Base-by-base conservation (phyloP, 148 eudicot genomes). In the Talinum fruticosum region DNA sequence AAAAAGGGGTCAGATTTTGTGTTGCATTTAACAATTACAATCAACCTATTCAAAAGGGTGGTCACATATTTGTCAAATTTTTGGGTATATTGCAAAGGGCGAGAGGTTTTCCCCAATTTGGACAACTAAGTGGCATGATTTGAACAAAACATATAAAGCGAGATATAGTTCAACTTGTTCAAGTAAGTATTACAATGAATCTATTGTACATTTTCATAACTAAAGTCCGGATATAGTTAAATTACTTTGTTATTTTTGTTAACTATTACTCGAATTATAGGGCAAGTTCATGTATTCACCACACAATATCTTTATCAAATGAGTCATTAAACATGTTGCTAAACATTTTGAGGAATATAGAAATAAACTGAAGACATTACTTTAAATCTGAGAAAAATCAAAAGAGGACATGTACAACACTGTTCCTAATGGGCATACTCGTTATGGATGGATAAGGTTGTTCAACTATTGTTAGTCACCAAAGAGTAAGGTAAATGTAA, bases 41-140 rank as follows among this genome's bases (percentile, higher is more conserved):
- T 21, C 37, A 66, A 15, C 69, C 69, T 14, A 33, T 66, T 32
- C 2, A 37, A 15, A 66, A 16, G 6, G 37, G 23, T 1, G 69
- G 69, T 66, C 15, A 1, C 28, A 32, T 32, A 7, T 26, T 66
- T 2, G 37, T 66, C 6, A 24, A 21, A 66, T 66, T 66, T 33
- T 66, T 30, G 69, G 69, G 2, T n/a, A 32, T 6, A 30, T 66
- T 33, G 37, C 69, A 32, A 66, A 18, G 37, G 15, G 3, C 1
- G 69, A 66, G 37, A 66, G 69, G 36, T 66, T 66, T 66, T 66
- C 37, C 33, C 37, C 69, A 2, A 66, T 66, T 14, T 36, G 69
- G 5, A 32, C 33, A 66, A 16, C 13, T 13, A 14, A 7, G 5
- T 66, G 69, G 69, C 69, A 66, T 26, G 2, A 32, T 1, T 33